Evolutionary conservation across 768 basidiomycete species (phyloP), one percentile per base, ranked within the genome.

Genomic region (Psilocybe sp.): DNA sequence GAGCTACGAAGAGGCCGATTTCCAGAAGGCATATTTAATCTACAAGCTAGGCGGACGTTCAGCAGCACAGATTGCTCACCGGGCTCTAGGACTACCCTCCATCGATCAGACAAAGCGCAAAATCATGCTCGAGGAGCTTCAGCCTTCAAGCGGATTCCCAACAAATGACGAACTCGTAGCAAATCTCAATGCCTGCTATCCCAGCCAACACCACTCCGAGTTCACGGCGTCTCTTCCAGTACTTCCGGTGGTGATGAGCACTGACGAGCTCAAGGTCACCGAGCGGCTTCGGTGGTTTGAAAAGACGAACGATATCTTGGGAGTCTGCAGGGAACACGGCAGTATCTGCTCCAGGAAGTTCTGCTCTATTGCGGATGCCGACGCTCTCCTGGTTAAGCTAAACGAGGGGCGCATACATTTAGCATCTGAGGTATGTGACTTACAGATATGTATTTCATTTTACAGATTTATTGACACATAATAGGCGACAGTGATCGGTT

Each of bases 21-120:
- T 46, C 43, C 41, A 58, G 40, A 37, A 37, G 2, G 47, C 53
- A 10, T 58, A 47, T 34, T 44, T 58, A 1, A 58, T 58, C 14
- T 58, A 50, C 31, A 58, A 58, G 39, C 47, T 58, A 1, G 54
- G 57, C 5, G 52, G 57, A n/a, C 47, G 48, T 40, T 28, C 51
- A n/a, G 57, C 57, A 16, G 54, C 57, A 12, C 44, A 47, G 14
- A 58, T 58, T 45, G 51, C 57, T 11, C 43, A 58, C 31, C 28
- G 36, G 2, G 15, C 57, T 1, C 45, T 58, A 4, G 51, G 57
- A 37, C 36, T 46, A 31, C 57, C 57, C 4, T 58, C 47, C 3
- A 53, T 58, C 37, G 47, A 58, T 36, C 35, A 50, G 3, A 52
- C 54, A 10, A 58, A 55, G 37, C 35, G 46, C 9, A 47, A 55